Percentiles rank a stretch among this genome's conserved stretches.
Evolutionary conservation across 805 yeast genomes (phyloP).

Genomic region (Spathaspora passalidarum): DNA sequence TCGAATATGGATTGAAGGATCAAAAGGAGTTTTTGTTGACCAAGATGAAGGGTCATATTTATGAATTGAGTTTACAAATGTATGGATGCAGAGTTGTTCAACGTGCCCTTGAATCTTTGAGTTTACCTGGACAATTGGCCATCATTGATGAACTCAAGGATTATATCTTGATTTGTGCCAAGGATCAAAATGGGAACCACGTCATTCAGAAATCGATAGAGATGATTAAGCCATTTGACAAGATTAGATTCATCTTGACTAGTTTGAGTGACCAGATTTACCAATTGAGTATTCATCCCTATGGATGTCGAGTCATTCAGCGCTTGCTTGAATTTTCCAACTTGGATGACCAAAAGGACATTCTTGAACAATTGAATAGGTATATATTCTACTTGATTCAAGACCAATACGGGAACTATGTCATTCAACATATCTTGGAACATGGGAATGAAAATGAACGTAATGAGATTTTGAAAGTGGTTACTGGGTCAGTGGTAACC

Average conservation of each 20-base stretch:
- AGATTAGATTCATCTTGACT: constrained; percentile 68
- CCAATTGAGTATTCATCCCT: constrained; percentile 89
- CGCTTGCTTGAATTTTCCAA: constrained; percentile 80
- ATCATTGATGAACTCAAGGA: constrained; percentile 70
- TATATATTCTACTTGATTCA: constrained; percentile 76
- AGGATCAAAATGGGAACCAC: constrained; percentile 97
- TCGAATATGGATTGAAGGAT: constrained; percentile 72
- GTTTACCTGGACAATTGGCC: constrained; percentile 58
- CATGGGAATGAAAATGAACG: constrained; percentile 67
- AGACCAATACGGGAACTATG: constrained; percentile 97
- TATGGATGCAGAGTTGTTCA: constrained; percentile 98
- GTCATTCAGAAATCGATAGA: constrained; percentile 96
- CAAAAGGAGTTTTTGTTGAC: constrained; percentile 70
- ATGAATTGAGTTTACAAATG: constrained; percentile 83
- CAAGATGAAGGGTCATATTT: constrained; percentile 70
- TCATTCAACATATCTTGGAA: constrained; percentile 91
- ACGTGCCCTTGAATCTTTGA: constrained; percentile 77
- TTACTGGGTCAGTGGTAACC: constrained; percentile 67
- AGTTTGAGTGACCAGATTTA: constrained; percentile 70
- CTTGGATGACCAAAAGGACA: constrained; percentile 58
- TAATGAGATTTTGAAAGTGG: constrained; percentile 60
- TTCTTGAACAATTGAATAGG: constrained; percentile 69
- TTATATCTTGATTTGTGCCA: constrained; percentile 56
- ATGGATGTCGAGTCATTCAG: constrained; percentile 97
- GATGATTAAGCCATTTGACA: constrained; percentile 61